Evolutionary conservation across 805 yeast genomes (phyloP).

Genomic region (Metschnikowia drakensbergensis): DNA sequence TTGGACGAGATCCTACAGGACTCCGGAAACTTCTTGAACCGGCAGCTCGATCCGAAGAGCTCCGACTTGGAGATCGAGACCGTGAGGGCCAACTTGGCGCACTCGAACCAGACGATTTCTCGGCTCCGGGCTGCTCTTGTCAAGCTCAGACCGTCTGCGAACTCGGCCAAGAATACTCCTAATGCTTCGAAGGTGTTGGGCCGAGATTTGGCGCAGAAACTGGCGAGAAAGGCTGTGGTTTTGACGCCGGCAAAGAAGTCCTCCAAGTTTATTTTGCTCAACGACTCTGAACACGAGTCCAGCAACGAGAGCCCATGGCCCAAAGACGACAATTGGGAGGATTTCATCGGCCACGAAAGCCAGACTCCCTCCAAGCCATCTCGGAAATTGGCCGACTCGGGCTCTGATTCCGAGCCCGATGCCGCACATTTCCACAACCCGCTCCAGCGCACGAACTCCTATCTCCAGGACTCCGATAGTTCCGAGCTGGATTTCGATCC

Average conservation of each 20-base stretch:
- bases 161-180: constrained; percentile 25
- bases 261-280: constrained; percentile 30
- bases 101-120: constrained; percentile 60
- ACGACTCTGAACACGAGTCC: constrained; percentile 23
- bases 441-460: constrained; percentile 19
- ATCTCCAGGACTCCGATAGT: constrained; percentile 28
- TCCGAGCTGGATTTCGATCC: constrained; percentile 22
- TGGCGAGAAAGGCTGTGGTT: constrained; percentile 7
- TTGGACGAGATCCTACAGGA: constrained; percentile 33
- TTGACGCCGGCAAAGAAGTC: constrained; percentile 36
- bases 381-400: constrained; percentile 13
- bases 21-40: constrained; percentile 19
- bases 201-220: constrained; percentile 15
- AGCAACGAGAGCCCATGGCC: constrained; percentile 14
- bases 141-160: constrained; percentile 31
- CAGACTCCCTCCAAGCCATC: constrained; percentile 23
- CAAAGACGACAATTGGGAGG: constrained; percentile 33
- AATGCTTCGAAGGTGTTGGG: constrained; percentile 9
- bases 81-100: constrained; percentile 56
- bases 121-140: constrained; percentile 51
- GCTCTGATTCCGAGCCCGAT: constrained; percentile 13
- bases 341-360: constrained; percentile 31
- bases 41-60: constrained; percentile 33
- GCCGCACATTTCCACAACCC: constrained; percentile 9
- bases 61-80: constrained; percentile 62